Conservation (phyloP, 208 protist species). For the Histomonas meleagridis region DNA sequence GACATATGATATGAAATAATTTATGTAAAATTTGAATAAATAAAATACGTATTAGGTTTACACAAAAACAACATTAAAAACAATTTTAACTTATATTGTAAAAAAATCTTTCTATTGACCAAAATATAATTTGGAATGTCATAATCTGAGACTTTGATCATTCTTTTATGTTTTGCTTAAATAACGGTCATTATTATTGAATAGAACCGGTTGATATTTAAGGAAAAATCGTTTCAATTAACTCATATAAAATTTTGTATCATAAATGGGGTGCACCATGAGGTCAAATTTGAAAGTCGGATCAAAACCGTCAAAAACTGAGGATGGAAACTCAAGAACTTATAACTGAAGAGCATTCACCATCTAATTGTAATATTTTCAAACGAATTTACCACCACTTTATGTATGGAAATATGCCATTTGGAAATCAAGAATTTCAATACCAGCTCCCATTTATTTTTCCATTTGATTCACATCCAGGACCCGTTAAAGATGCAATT, state of each 20-base stretch:
- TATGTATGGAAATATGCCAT: neutral
- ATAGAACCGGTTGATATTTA: neutral
- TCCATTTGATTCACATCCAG: neutral
- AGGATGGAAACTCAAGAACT: neutral
- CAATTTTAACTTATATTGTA: no score
- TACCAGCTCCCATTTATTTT: neutral
- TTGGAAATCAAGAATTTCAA: neutral
- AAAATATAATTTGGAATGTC: no score
- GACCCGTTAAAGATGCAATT: neutral
- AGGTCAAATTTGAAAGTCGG: neutral
- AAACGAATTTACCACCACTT: neutral
- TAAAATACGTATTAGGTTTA: no score
- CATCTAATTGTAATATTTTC: neutral
- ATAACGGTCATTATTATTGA: no score
- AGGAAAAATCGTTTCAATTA: neutral
- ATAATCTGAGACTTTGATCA: no score
- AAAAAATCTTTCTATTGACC: no score
- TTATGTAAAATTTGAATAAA: no score
- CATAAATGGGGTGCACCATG: neutral
- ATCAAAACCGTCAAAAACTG: neutral
- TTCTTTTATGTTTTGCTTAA: no score
- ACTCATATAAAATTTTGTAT: neutral
- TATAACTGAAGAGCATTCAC: neutral
- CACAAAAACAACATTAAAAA: no score
- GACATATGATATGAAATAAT: no score